Percentiles rank a stretch among this genome's conserved stretches.
Evolutionary conservation across 164 flowering plant genomes (phyloP).

Genomic region (Vitis labrusca): DNA sequence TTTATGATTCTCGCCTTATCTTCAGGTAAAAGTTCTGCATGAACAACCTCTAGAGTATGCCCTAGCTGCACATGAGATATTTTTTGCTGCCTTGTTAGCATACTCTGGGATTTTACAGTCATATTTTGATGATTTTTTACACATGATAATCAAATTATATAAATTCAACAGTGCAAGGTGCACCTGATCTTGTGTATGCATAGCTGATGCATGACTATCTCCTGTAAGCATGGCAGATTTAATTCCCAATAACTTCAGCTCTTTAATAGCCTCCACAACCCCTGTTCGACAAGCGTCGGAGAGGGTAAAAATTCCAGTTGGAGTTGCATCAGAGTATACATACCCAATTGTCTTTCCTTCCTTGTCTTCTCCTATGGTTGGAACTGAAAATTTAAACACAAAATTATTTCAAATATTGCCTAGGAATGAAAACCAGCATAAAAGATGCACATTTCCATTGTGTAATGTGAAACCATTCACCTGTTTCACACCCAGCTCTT

Average conservation of each 20-base stretch:
- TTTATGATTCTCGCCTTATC: constrained; percentile 67
- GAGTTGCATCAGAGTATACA: constrained; percentile 36
- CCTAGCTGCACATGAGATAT: constrained; percentile 52
- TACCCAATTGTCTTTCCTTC: constrained; percentile 65
- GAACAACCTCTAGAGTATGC: constrained; percentile 56
- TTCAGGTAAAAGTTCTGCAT: constrained; percentile 86
- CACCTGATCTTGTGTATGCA: constrained; percentile 73
- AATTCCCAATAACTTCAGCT: constrained; percentile 63
- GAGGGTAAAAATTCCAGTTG: constrained; percentile 59
- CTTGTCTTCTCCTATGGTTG: constrained; percentile 28
- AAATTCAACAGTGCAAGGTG: too few species aligned
- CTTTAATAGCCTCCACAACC: constrained; percentile 55
- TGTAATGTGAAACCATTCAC: constrained; percentile 24
- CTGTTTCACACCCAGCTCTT: constrained; percentile 63
- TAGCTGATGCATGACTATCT: constrained; percentile 75
- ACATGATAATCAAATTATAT: not conserved
- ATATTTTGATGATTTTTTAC: not conserved
- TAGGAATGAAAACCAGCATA: too few species aligned
- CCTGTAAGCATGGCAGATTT: constrained; percentile 94
- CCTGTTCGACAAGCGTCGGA: constrained; percentile 82
- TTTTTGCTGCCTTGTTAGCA: not conserved
- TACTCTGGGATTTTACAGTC: not conserved
- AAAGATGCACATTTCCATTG: too few species aligned
- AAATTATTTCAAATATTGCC: too few species aligned
- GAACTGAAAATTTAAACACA: constrained; percentile 37